Evolutionary conservation across 257 asterid species (phyloP), one percentile per base, ranked within the genome.

Genomic region (Solanum megistacrolobum): DNA sequence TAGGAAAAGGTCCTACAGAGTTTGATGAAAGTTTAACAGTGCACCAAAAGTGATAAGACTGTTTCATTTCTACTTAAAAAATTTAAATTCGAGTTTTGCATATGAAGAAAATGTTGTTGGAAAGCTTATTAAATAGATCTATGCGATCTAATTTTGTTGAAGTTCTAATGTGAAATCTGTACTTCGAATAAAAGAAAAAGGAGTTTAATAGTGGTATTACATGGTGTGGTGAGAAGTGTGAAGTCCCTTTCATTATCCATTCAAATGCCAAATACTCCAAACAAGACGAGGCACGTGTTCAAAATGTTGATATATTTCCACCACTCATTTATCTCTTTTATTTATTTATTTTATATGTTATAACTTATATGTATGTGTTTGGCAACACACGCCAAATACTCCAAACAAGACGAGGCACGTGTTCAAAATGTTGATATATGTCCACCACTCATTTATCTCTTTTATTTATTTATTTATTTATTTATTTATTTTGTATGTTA

Each of bases 221-320:
- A 14, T 12, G n/a, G 31, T 29, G 43, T 78, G 88, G 87, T 35
- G 43, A n/a, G 89, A 87, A 89, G n/a, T 38, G 62, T 62, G 35
- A 34, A 55, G 90, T 88, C 90, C 18, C 75, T 91, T 88, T 90
- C 93, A 31, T 90, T 90, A 89, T 92, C 93, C 89, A 86, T 86
- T 89, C 29, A 88, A 83, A 72, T 89, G 88, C 71, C 13, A 82
- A 29, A 43, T 79, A 16, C 31, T 32, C 83, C 7, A 27, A 82
- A 71, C 23, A 43, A 84, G n/a, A 9, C 10, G 58, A 25, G 43
- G 41, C 83, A 41, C 90, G 58, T 86, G 73, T 83, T 86, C 55
- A 41, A 72, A 3, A 29, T 86, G 89, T 5, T 81, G 85, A 46
- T 81, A 9, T 48, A 29, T 81, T 20, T 9, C 41, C 65, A 7